These are phyloP conservation scores for Fusarium chaquense DNA, from an alignment of 2,329 filamentous ascomycete species.

Conservation along the genomic window DNA sequence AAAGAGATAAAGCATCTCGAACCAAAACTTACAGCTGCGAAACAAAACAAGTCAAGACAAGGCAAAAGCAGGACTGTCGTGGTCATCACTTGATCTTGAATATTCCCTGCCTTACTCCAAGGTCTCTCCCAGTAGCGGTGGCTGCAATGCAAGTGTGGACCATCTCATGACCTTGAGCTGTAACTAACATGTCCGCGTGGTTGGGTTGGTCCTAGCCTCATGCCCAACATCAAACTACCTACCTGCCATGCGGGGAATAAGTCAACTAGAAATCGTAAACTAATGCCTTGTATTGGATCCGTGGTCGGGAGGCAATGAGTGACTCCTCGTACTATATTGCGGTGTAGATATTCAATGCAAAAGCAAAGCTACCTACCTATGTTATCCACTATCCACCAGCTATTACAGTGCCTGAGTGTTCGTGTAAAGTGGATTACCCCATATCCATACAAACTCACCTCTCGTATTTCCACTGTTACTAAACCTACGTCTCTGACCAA, in stretches of 20 bases:
- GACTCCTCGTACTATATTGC: constrained; percentile 32
- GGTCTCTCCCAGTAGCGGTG: constrained; percentile 8
- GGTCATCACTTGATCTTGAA: constrained; percentile 27
- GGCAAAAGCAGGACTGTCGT: background rate
- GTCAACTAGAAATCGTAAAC: constrained; percentile 4
- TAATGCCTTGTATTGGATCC: background rate
- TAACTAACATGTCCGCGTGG: constrained; percentile 30
- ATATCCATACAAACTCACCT: constrained; percentile 8
- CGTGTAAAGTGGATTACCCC: background rate
- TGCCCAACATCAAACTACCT: constrained; percentile 30
- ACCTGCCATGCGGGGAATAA: constrained; percentile 36
- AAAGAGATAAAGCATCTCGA: constrained; percentile 4
- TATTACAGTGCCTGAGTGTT: background rate
- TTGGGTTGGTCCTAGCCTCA: constrained; percentile 31
- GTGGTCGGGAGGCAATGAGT: constrained; percentile 19
- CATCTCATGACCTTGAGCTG: constrained; percentile 36
- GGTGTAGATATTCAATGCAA: constrained; percentile 22
- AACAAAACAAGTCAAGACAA: background rate
- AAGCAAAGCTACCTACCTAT: background rate
- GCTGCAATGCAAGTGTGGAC: constrained; percentile 15
- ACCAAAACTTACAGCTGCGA: background rate
- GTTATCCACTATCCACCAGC: background rate
- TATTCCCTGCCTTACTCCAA: constrained; percentile 1
- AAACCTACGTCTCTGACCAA: constrained; percentile 18
- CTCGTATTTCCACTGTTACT: constrained; percentile 17